Evolutionary conservation across 2,329 filamentous ascomycete species (phyloP), one percentile per base, ranked within the genome.

Genomic region (Neopestalotiopsis sp.): DNA sequence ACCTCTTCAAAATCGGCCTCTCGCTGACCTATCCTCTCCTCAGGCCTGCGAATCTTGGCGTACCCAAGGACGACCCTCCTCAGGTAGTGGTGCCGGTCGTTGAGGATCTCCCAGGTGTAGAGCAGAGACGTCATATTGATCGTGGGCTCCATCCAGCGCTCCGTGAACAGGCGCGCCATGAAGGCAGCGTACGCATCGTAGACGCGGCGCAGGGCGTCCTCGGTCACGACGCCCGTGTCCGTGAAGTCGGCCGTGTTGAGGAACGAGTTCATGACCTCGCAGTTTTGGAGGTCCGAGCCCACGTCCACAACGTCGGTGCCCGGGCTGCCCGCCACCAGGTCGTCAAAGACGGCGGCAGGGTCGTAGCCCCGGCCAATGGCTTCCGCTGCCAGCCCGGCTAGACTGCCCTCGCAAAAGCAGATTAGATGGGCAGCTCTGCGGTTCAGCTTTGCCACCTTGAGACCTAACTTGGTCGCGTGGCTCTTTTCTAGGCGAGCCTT

Each of bases 361-460:
- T 76, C 74, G 56, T 69, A 75, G 17, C 74, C 73, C 13, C 74
- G 72, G 14, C 67, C 71, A 13, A 74, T 71, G 28, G 73, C 67
- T 59, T 76, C 74, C 4, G 67, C 72, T 4, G 85, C 86, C 74
- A 88, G 70, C 30, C 80, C 76, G 74, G 84, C 69, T 66, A 88
- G 75, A 5, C 84, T 78, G 17, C 74, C 72, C 40, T 78, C 78
- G 30, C 42, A 67, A 34, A 69, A 61, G 30, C 30, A 74, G 24
- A 75, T 40, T n/a, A 69, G 69, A 61, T 72, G 69, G 38, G 73
- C 72, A n/a, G 68, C 71, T 2, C 69, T 68, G 57, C 73, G 69
- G 57, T 69, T 69, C 38, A 75, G 64, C 28, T 59, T 68, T 17
- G 74, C 73, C 12, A 69, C 62, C 64, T 70, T 69, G 40, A 70